Base-by-base conservation (phyloP, 2,329 filamentous ascomycete species). In the Fusarium scirpi region DNA sequence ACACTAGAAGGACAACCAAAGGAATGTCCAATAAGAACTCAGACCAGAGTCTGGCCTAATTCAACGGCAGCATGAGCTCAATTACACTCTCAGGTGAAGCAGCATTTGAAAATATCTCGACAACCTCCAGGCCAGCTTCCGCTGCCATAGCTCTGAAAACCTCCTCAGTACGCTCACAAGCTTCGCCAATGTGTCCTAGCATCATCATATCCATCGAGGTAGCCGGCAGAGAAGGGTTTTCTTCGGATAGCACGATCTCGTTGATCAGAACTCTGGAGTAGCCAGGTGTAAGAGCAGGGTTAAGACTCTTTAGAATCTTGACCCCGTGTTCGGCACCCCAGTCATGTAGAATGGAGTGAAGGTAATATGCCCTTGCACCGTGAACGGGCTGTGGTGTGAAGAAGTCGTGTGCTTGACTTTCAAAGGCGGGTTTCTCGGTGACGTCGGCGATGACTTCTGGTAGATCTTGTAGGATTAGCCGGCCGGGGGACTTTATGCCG, bases 301-400 rank as follows among this genome's bases (percentile, higher is more conserved):
- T 58, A 6, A 81, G 51, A 5, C 72, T 74, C 44, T 70, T 54
- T 8, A 82, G 70, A 2, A 82, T 81, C 24, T 69, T 53, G 2
- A 77, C 73, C 27, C 73, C 76, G 16, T 75, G 75, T 3, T 75
- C 71, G 54, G 81, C 79, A 24, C 76, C 66, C 60, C 80, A 82
- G 58, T 82, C 78, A 60, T 82, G 81, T 2, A 82, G 75, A 45
- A 77, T 53, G 75, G 76, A 58, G 79, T 78, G 70, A 75, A 78
- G 69, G 24, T 47, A 38, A 32, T 66, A 58, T 16, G 32, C 34
- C 27, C 41, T 53, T 25, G 53, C 52, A 49, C 65, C 65, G 22
- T 68, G 64, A 4, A 76, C 45, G 0, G 65, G 69, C 27, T 77
- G 73, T 16, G 66, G 51, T 9, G 48, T 53, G 18, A 70, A 72